These are phyloP conservation scores for Neofusicoccum cordaticola DNA, from an alignment of 2,329 filamentous ascomycete species.

Conservation along the genomic window DNA sequence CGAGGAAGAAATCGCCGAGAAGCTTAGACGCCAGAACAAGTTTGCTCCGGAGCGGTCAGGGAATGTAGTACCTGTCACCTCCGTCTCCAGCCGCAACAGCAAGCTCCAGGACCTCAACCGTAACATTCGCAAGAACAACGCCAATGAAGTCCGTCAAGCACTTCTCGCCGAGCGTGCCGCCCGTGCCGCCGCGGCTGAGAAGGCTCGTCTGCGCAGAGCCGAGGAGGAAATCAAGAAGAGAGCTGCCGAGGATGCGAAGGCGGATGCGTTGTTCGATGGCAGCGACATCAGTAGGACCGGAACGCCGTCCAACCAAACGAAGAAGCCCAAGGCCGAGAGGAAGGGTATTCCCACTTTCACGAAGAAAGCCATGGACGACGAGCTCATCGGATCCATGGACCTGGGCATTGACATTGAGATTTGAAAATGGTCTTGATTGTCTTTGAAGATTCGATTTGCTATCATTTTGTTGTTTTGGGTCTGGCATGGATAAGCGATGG, in stretches of 20 bases:
- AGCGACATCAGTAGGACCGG: conserved; percentile 46
- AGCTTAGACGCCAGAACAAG: conserved; percentile 65
- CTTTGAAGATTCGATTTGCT: neutral
- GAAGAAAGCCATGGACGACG: conserved; percentile 80
- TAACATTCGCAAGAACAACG: conserved; percentile 78
- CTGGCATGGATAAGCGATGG: conserved; percentile 2
- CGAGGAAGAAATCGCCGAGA: conserved; percentile 75
- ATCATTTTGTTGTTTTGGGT: neutral
- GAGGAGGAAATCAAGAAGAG: conserved; percentile 55
- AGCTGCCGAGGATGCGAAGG: conserved; percentile 39
- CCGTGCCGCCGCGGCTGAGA: conserved; percentile 40
- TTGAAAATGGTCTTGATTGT: conserved; percentile 34
- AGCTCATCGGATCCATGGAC: conserved; percentile 85
- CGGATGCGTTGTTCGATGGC: conserved; percentile 48
- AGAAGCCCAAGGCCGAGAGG: conserved; percentile 51
- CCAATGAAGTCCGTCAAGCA: conserved; percentile 86
- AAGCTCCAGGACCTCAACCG: conserved; percentile 79
- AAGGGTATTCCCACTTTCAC: conserved; percentile 65
- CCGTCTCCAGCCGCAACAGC: conserved; percentile 61
- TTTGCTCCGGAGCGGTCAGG: conserved; percentile 62
- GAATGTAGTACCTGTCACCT: conserved; percentile 54
- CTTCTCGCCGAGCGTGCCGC: conserved; percentile 68
- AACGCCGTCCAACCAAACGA: conserved; percentile 48
- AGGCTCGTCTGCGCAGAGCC: conserved; percentile 32
- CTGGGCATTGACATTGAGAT: conserved; percentile 91